Conservation (phyloP, 352 stramenopile genomes). For the Phytophthora capsici region DNA sequence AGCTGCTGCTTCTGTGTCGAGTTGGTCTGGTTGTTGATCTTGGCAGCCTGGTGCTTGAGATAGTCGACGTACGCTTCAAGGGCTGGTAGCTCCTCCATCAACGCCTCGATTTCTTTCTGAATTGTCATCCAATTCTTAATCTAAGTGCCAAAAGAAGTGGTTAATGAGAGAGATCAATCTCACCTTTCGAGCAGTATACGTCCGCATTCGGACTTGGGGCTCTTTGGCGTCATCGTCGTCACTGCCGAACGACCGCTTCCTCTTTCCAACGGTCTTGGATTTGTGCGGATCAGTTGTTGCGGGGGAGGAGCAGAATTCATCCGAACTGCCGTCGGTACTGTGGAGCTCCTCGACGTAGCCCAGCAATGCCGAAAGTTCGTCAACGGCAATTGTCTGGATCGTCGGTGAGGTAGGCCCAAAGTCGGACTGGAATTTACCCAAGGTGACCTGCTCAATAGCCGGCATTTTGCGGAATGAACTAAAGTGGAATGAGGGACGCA, state of each 20-base stretch:
- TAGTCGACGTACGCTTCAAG: slow-evolving; percentile 44
- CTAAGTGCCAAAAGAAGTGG: no score
- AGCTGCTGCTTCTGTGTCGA: slow-evolving; percentile 41
- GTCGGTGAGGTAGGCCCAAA: not conserved
- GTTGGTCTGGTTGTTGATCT: slow-evolving; percentile 31
- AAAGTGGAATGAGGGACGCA: not conserved
- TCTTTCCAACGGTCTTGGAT: slow-evolving; percentile 3
- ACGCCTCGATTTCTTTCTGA: slow-evolving; percentile 41
- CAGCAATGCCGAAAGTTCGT: slow-evolving; percentile 21
- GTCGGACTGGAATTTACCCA: not conserved
- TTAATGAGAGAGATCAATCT: not conserved
- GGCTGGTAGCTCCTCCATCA: slow-evolving; percentile 27
- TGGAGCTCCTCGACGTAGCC: slow-evolving; percentile 9
- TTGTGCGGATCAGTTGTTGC: not conserved
- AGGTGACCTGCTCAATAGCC: slow-evolving; percentile 5
- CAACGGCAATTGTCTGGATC: slow-evolving; percentile 8
- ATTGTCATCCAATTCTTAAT: no score
- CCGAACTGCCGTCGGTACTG: slow-evolving; percentile 13
- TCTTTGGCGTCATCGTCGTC: slow-evolving; percentile 15
- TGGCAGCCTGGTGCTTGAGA: slow-evolving; percentile 41
- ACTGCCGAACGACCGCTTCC: slow-evolving; percentile 17
- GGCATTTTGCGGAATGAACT: slow-evolving; percentile 21
- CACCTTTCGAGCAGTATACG: slow-evolving; percentile 42
- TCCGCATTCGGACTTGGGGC: slow-evolving; percentile 23
- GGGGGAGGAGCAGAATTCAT: slow-evolving; percentile 6